These are phyloP conservation scores for Kodamaea kakaduensis DNA, from an alignment of 805 yeast genomes.

Conservation along the genomic window DNA sequence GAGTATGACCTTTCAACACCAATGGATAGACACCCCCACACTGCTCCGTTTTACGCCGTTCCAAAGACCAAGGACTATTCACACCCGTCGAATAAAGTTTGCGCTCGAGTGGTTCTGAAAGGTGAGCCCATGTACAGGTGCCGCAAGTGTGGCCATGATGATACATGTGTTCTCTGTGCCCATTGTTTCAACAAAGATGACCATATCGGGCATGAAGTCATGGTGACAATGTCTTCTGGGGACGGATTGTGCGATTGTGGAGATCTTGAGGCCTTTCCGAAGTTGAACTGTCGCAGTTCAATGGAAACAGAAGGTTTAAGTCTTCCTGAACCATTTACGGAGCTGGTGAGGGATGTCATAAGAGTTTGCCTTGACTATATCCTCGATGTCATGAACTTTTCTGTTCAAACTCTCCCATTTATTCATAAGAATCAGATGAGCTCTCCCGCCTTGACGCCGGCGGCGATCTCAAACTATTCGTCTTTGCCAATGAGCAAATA, in stretches of 20 bases:
- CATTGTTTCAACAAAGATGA: conserved; percentile 68
- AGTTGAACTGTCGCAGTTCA: conserved; percentile 48
- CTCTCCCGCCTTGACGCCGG: conserved; percentile 17
- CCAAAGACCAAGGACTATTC: conserved; percentile 15
- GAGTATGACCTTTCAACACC: conserved; percentile 1
- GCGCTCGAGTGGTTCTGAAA: conserved; percentile 57
- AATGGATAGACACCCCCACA: background rate
- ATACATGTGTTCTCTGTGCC: conserved; percentile 72
- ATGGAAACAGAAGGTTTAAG: background rate
- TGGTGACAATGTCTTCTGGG: conserved; percentile 46
- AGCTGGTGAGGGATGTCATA: conserved; percentile 26
- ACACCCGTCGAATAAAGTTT: conserved; percentile 59
- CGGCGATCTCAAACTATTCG: conserved; percentile 22
- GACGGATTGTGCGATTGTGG: conserved; percentile 75
- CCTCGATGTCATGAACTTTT: conserved; percentile 39
- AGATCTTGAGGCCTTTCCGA: conserved; percentile 59
- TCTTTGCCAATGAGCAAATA: conserved; percentile 18
- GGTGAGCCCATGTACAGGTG: conserved; percentile 73
- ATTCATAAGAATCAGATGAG: conserved; percentile 28
- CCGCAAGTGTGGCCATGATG: conserved; percentile 71
- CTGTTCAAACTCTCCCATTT: conserved; percentile 38
- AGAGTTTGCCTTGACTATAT: conserved; percentile 37
- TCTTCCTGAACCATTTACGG: conserved; percentile 14
- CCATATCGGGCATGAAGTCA: conserved; percentile 64
- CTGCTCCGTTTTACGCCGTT: background rate